Conservation (phyloP, 164 flowering plant species). For the Protea cynaroides region DNA sequence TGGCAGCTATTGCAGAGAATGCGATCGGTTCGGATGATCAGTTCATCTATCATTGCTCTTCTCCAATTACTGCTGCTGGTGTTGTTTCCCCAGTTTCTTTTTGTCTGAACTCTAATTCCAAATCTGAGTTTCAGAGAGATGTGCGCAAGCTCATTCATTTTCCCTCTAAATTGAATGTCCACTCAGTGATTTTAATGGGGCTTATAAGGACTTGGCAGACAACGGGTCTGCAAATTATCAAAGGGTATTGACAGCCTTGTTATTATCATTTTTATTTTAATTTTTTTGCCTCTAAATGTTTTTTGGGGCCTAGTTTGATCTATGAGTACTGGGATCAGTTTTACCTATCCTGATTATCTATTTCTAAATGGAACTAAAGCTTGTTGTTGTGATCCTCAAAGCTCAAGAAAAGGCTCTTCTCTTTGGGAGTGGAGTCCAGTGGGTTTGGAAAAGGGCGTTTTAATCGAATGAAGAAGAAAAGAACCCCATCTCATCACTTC, state of each 20-base stretch:
- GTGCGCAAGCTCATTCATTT: conserved; percentile 55
- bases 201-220: conserved; percentile 21
- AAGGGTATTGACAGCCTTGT: conserved; percentile 14
- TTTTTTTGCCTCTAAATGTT: neutral
- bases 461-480: too few relatives aligned
- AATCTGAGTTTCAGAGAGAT: conserved; percentile 40
- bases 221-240: conserved; percentile 31
- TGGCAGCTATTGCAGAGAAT: conserved; percentile 33
- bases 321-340: too few relatives aligned
- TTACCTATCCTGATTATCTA: too few relatives aligned
- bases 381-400: too few relatives aligned
- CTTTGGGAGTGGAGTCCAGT: too few relatives aligned
- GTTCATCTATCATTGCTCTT: conserved; percentile 8
- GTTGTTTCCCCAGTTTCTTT: neutral
- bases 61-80: neutral
- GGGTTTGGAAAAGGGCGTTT: too few relatives aligned
- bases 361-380: too few relatives aligned
- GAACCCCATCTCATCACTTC: too few relatives aligned
- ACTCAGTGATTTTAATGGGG: conserved; percentile 18
- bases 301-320: neutral
- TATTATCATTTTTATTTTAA: neutral
- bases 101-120: conserved; percentile 8
- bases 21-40: conserved; percentile 18
- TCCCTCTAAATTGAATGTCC: conserved; percentile 55
- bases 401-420: too few relatives aligned